Conservation (phyloP, 2,329 filamentous ascomycete genomes). For the Pseudocercospora cruenta region DNA sequence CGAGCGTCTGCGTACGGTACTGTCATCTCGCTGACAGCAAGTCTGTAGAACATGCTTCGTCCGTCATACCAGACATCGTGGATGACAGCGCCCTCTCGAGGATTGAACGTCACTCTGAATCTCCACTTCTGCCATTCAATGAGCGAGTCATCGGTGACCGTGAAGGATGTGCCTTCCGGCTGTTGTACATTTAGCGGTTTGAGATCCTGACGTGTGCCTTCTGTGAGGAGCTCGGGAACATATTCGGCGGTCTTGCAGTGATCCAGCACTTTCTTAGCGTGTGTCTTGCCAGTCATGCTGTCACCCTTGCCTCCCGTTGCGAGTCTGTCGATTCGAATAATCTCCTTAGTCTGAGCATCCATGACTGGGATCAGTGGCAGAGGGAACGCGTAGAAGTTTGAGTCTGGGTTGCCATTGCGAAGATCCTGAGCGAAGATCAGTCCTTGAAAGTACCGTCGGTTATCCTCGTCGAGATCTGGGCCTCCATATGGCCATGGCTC, state of each 20-base stretch:
- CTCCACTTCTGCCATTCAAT: constrained; percentile 67
- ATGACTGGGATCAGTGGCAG: constrained; percentile 39
- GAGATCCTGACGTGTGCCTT: constrained; percentile 46
- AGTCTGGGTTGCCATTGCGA: constrained; percentile 49
- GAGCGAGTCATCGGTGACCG: constrained; percentile 47
- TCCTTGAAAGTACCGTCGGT: constrained; percentile 37
- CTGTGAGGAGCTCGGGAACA: constrained; percentile 40
- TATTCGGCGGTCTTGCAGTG: constrained; percentile 53
- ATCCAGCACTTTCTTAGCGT: constrained; percentile 44
- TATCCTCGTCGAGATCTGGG: constrained; percentile 35
- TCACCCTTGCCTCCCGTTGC: constrained; percentile 39
- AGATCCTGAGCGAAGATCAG: constrained; percentile 37
- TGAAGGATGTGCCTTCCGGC: constrained; percentile 69
- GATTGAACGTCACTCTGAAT: constrained; percentile 65
- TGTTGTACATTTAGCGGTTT: constrained; percentile 76
- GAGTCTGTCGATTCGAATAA: constrained; percentile 37
- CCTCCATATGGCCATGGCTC: constrained; percentile 40
- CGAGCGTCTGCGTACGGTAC: constrained; percentile 67
- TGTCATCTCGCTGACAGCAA: constrained; percentile 70
- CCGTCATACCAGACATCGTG: constrained; percentile 60
- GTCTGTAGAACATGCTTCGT: constrained; percentile 68
- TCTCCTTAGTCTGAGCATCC: constrained; percentile 33
- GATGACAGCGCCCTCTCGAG: constrained; percentile 67
- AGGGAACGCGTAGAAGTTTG: constrained; percentile 40
- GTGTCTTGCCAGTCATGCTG: constrained; percentile 43